These are phyloP conservation scores for Rhytidiadelphus loreus DNA, from an alignment of 225 moss, liverwort and hornwort species.

Conservation along the genomic window DNA sequence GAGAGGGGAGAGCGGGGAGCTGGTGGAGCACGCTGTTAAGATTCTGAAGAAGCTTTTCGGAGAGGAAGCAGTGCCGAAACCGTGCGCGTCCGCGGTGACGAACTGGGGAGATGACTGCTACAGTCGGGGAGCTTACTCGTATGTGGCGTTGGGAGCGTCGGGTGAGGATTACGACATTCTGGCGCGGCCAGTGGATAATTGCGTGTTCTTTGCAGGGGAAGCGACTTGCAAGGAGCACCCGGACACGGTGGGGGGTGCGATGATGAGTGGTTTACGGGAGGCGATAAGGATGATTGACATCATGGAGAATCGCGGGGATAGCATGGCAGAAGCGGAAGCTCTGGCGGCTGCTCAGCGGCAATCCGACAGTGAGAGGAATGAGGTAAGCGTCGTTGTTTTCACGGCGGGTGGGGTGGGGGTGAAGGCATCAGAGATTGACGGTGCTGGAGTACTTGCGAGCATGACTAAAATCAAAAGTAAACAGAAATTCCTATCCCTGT, in stretches of 20 bases:
- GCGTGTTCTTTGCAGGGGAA: constrained; percentile 57
- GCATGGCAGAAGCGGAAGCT: constrained; percentile 59
- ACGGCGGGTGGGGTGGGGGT: background rate
- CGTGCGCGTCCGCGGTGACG: constrained; percentile 38
- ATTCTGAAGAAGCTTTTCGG: constrained; percentile 43
- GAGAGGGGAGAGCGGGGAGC: constrained; percentile 13
- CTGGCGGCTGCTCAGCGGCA: constrained; percentile 55
- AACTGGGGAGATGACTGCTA: constrained; percentile 50
- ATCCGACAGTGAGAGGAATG: constrained; percentile 61
- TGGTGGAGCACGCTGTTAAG: constrained; percentile 35
- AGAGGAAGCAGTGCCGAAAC: constrained; percentile 39
- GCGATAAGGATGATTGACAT: constrained; percentile 54
- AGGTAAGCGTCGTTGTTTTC: constrained; percentile 8
- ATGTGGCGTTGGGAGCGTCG: constrained; percentile 54
- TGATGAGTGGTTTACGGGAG: constrained; percentile 63
- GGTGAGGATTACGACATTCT: constrained; percentile 64
- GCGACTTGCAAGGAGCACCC: constrained; percentile 66
- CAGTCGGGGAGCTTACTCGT: constrained; percentile 54
- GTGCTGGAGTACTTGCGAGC: background rate
- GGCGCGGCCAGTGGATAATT: constrained; percentile 50
- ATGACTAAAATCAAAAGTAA: background rate
- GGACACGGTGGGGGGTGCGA: constrained; percentile 59
- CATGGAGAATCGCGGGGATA: constrained; percentile 62
- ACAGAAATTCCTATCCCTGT: background rate
- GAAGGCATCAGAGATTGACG: background rate